Conservation (phyloP, 2,329 filamentous ascomycete species). For the Blastomyces emzantsi region DNA sequence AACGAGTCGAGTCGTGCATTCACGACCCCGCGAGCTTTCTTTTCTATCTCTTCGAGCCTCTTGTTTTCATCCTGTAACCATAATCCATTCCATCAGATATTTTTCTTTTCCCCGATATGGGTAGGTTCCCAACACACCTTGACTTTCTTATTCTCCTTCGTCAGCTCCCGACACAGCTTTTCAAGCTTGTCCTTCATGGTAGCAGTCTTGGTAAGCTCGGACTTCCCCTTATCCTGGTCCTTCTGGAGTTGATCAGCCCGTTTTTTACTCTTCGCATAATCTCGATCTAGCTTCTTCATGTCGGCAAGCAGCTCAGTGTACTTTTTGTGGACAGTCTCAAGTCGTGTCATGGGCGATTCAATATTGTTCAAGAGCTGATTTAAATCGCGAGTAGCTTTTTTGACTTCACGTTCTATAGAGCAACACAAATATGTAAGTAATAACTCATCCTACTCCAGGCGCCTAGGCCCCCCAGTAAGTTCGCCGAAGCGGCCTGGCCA, state of each 20-base stretch:
- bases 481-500: not conserved
- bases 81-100: slow-evolving; percentile 6
- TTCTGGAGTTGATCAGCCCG: slow-evolving; percentile 90
- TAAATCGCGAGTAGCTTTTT: slow-evolving; percentile 85
- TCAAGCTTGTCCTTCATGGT: slow-evolving; percentile 93
- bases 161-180: slow-evolving; percentile 88
- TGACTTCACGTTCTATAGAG: slow-evolving; percentile 74
- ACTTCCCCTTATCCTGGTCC: slow-evolving; percentile 82
- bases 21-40: slow-evolving; percentile 69
- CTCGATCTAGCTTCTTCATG: slow-evolving; percentile 91
- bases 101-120: slow-evolving; percentile 11
- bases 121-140: slow-evolving; percentile 53
- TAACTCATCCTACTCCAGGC: not conserved
- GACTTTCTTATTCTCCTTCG: slow-evolving; percentile 95
- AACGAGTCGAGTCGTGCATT: slow-evolving; percentile 77
- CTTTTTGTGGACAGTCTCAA: slow-evolving; percentile 81
- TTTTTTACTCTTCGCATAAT: slow-evolving; percentile 94
- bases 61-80: slow-evolving; percentile 73
- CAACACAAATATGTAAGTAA: slow-evolving; percentile 22
- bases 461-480: not conserved
- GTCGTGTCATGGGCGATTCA: slow-evolving; percentile 84
- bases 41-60: slow-evolving; percentile 76
- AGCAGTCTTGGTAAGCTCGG: slow-evolving; percentile 81
- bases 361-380: slow-evolving; percentile 75
- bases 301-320: slow-evolving; percentile 86